Percentiles rank a stretch among this genome's conserved stretches.
Evolutionary conservation across 208 protist species (phyloP).

Genomic region (Blastocrithidia nonstop): DNA sequence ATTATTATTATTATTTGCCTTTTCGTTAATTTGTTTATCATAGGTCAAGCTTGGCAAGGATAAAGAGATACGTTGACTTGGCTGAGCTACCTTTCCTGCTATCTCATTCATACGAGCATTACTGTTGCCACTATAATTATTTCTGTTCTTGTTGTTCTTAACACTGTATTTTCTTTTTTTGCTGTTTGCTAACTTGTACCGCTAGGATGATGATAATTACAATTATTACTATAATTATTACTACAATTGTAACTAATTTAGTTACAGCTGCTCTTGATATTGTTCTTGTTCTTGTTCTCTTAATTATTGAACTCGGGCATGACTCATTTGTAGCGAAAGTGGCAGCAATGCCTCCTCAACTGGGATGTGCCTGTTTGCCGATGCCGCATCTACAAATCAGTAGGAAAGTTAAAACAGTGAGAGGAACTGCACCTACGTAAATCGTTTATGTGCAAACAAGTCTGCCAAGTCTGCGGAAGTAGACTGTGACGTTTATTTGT

Average conservation of each 20-base stretch:
- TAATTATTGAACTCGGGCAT: neutral
- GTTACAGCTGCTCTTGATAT: neutral
- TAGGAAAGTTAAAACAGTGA: conserved; percentile 52
- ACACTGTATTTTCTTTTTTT: too few relatives aligned
- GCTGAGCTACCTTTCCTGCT: too few relatives aligned
- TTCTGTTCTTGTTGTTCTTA: too few relatives aligned
- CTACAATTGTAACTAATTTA: neutral
- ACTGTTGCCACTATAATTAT: too few relatives aligned
- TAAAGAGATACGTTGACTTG: too few relatives aligned
- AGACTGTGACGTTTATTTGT: neutral
- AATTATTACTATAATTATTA: conserved; percentile 1
- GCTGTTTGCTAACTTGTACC: too few relatives aligned
- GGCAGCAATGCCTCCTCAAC: conserved; percentile 11
- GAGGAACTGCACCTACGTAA: conserved; percentile 53
- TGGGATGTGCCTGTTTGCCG: conserved; percentile 48
- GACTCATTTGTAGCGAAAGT: neutral
- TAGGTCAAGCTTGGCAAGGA: too few relatives aligned
- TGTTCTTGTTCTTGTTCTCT: neutral
- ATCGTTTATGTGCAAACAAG: conserved; percentile 17
- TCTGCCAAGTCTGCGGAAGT: conserved; percentile 1
- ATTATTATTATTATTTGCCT: too few relatives aligned
- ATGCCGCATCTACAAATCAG: conserved; percentile 72
- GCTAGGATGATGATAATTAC: too few relatives aligned
- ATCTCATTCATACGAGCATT: too few relatives aligned
- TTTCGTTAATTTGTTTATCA: too few relatives aligned